phyloP scores from a whole-genome alignment of 2,329 filamentous ascomycete genomes.

The Monilinia aucupariae region DNA sequence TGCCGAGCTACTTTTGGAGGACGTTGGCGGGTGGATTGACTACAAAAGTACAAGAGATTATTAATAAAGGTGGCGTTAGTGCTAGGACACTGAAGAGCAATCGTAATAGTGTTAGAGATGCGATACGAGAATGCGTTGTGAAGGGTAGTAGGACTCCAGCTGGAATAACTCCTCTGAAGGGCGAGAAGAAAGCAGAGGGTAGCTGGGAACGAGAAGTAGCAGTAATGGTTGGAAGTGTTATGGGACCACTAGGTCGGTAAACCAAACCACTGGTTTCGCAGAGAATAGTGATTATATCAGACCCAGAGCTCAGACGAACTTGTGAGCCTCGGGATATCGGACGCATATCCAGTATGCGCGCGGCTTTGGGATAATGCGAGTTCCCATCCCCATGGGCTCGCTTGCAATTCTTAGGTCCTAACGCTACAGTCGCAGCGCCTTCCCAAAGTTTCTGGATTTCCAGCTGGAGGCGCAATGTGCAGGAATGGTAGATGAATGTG shows the following conservation, averaged over 20 bases:
- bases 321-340: background rate
- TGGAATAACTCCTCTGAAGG: slow-evolving; percentile 52
- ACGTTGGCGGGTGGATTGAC: slow-evolving; percentile 75
- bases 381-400: background rate
- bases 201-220: slow-evolving; percentile 88
- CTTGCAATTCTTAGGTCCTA: background rate
- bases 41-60: slow-evolving; percentile 74
- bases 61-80: slow-evolving; percentile 75
- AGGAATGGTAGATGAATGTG: background rate
- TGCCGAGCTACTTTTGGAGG: slow-evolving; percentile 91
- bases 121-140: slow-evolving; percentile 77
- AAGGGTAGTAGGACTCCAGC: slow-evolving; percentile 67
- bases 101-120: slow-evolving; percentile 66
- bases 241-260: slow-evolving; percentile 39
- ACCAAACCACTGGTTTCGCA: background rate
- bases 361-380: background rate
- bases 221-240: slow-evolving; percentile 85
- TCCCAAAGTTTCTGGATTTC: background rate
- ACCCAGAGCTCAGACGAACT: background rate
- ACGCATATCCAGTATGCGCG: background rate
- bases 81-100: slow-evolving; percentile 76
- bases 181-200: slow-evolving; percentile 40
- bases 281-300: background rate
- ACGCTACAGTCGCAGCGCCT: background rate
- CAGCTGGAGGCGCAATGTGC: background rate